Base-by-base conservation (phyloP, 1,139 yeast genomes). In the Pichia sp. region DNA sequence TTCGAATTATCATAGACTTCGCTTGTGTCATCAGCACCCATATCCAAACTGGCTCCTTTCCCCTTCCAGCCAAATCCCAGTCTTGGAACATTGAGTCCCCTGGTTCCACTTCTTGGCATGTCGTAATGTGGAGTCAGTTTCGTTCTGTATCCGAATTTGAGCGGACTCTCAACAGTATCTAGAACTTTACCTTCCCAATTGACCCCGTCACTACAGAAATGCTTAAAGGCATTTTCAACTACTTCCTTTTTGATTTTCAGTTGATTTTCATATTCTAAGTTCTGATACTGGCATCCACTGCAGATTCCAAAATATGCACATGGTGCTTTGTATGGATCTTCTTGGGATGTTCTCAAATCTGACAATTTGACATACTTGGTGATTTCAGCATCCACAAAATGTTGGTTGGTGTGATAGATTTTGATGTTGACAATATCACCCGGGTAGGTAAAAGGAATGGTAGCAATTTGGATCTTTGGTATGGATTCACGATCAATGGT, bases 51-150 rank as follows among this genome's bases (percentile, higher is more conserved):
- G 54, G 63, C 68, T 32, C 81, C 92, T 67, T 77, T 81, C 42
- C 80, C 97, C 69, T 77, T 85, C 52, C 85, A 74, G 7, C 95
- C 96, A 67, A 90, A 92, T 1, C 98, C 98, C 46, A 92, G 70
- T 26, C 85, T 77, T 27, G 97, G 95, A 40, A 76, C 66, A 39
- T 64, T 60, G 33, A 50, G 37, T 29, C 51, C 52, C 3, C 34
- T 42, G 23, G 33, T 45, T 8, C 53, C 53, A 29, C 51, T 62
- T 43, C 68, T 69, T n/a, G 95, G 95, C 38, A 87, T 68, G 59
- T 87, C 92, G 65, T 90, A 92, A 67, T 92, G 98, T 4, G 98
- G 98, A 1, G 98, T 92, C 43, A 92, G 72, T 59, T 92, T 92
- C 1, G 98, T 92, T 60, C 98, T 71, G 65, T 92, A 92, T 39